phyloP scores from a whole-genome alignment of 2,329 filamentous ascomycete species.

The Cylindrodendrum hubeiense region DNA sequence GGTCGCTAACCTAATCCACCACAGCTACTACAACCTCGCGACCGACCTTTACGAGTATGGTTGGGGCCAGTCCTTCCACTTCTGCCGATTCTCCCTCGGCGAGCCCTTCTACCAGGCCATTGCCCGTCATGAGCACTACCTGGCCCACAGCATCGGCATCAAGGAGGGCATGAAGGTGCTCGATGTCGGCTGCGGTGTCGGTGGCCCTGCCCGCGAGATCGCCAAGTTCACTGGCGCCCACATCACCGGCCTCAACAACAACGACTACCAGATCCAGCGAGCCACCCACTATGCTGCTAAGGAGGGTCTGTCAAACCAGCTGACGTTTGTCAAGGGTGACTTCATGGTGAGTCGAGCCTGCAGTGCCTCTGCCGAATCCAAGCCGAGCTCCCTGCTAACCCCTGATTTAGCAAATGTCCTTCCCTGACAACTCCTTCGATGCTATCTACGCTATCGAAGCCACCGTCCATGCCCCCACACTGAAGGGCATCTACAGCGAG shows the following conservation, averaged over 20 bases:
- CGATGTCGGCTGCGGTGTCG: conserved; percentile 97
- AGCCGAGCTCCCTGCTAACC: conserved; percentile 26
- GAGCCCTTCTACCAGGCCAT: conserved; percentile 93
- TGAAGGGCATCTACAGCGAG: conserved; percentile 93
- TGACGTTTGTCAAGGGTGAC: conserved; percentile 92
- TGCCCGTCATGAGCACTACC: conserved; percentile 97
- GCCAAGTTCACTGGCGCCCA: conserved; percentile 94
- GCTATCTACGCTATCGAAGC: conserved; percentile 98
- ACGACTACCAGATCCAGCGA: conserved; percentile 98
- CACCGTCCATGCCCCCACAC: conserved; percentile 91
- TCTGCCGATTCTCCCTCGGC: conserved; percentile 90
- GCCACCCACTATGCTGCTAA: conserved; percentile 87
- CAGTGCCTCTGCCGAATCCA: neutral
- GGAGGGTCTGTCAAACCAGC: conserved; percentile 83
- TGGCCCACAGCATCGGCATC: conserved; percentile 89
- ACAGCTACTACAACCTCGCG: conserved; percentile 95
- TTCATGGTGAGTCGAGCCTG: conserved; percentile 78
- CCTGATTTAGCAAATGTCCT: conserved; percentile 82
- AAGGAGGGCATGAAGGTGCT: conserved; percentile 89
- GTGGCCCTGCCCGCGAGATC: conserved; percentile 94
- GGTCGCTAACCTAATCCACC: conserved; percentile 33
- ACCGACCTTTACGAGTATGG: conserved; percentile 97
- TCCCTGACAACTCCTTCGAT: conserved; percentile 92
- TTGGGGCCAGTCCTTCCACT: conserved; percentile 97
- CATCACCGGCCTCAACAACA: conserved; percentile 96